phyloP scores from a whole-genome alignment of 2,329 filamentous ascomycete genomes.

The Fusarium sp. region DNA sequence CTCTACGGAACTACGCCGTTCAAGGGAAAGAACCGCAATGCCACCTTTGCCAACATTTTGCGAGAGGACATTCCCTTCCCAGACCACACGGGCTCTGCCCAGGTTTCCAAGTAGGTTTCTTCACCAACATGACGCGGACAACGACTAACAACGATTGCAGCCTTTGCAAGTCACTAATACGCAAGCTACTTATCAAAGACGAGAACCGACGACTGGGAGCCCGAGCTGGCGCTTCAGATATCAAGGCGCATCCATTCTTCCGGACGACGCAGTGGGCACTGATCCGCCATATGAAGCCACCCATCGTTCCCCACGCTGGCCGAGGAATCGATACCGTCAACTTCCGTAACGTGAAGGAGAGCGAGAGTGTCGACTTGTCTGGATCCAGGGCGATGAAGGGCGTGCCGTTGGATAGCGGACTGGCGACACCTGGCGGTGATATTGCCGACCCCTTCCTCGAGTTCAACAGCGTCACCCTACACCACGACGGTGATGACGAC shows the following conservation, averaged over 20 bases:
- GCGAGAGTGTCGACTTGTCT: constrained; percentile 89
- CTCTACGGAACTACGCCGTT: constrained; percentile 98
- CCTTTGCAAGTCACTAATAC: constrained; percentile 94
- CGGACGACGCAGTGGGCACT: constrained; percentile 95
- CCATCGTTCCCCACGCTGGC: constrained; percentile 92
- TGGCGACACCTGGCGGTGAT: constrained; percentile 87
- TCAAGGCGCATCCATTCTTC: constrained; percentile 97
- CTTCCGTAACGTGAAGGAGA: constrained; percentile 98
- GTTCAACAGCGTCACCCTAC: constrained; percentile 97
- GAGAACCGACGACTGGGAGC: constrained; percentile 94
- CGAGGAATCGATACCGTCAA: constrained; percentile 94
- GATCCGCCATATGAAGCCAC: constrained; percentile 96
- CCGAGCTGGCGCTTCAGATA: constrained; percentile 93
- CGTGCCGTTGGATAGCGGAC: constrained; percentile 86
- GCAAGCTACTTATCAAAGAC: constrained; percentile 97
- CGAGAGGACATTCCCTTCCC: constrained; percentile 96
- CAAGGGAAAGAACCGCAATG: constrained; percentile 99
- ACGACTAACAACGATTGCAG: constrained; percentile 58
- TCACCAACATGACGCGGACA: not conserved
- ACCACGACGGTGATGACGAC: constrained; percentile 91
- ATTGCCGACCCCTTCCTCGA: constrained; percentile 93
- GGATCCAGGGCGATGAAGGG: constrained; percentile 72
- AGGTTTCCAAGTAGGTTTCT: constrained; percentile 85
- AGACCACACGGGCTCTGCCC: constrained; percentile 84
- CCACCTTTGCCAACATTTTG: constrained; percentile 97